Evolutionary conservation across 2,329 filamentous ascomycete species (phyloP).

Genomic region (Truncatella angustata): DNA sequence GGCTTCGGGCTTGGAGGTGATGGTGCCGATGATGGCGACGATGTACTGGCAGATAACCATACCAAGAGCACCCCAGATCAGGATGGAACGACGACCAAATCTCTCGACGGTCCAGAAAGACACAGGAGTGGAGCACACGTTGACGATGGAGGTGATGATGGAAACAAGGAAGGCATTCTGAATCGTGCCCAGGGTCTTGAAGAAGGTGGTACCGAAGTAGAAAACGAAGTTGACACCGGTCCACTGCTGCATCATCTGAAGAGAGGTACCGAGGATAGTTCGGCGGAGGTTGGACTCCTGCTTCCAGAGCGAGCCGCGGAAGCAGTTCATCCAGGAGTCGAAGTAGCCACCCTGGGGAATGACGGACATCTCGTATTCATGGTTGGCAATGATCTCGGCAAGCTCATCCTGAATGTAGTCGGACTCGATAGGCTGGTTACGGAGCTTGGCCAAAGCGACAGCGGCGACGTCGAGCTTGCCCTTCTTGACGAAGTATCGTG

Average conservation of each 20-base stretch:
- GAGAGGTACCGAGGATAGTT: constrained; percentile 40
- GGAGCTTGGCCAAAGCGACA: constrained; percentile 61
- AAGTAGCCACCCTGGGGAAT: constrained; percentile 66
- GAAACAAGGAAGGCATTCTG: constrained; percentile 68
- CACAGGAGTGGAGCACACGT: constrained; percentile 68
- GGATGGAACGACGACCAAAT: constrained; percentile 65
- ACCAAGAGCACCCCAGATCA: constrained; percentile 66
- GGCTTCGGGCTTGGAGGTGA: constrained; percentile 33
- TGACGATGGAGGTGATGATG: constrained; percentile 73
- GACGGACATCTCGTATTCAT: constrained; percentile 75
- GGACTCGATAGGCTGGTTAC: constrained; percentile 71
- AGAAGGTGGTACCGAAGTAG: constrained; percentile 70
- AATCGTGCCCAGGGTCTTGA: constrained; percentile 64
- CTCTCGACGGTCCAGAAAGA: constrained; percentile 72
- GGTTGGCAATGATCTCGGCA: constrained; percentile 83
- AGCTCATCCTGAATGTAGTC: constrained; percentile 77
- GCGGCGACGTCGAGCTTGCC: constrained; percentile 66
- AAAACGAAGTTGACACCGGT: constrained; percentile 74
- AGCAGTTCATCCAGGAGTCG: constrained; percentile 67
- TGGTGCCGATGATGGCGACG: constrained; percentile 57
- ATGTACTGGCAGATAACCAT: constrained; percentile 72
- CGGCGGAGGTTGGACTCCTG: constrained; percentile 68
- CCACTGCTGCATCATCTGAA: constrained; percentile 32
- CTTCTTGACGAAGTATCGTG: constrained; percentile 81
- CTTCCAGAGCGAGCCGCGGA: constrained; percentile 61